A percentile compares a stretch with the other conserved stretches of the same genome.
These are phyloP conservation scores for Termitomyces heimii DNA, from an alignment of 768 basidiomycete species.

Conservation along the genomic window DNA sequence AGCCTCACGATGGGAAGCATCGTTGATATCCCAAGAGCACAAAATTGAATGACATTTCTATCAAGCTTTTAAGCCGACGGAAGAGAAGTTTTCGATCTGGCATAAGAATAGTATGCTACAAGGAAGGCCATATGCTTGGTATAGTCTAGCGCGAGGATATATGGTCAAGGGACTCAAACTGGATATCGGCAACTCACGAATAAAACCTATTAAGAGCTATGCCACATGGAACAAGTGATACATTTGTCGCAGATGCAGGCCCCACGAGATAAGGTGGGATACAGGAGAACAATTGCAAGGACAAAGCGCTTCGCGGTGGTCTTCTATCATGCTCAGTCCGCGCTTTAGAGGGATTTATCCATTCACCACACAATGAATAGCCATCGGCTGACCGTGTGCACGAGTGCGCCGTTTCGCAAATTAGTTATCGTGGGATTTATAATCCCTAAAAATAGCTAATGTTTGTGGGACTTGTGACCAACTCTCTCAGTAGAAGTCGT, in stretches of 20 bases:
- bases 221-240: slow-evolving; percentile 1
- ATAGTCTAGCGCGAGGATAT: neutral
- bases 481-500: too few relatives aligned
- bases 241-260: neutral
- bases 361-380: too few relatives aligned
- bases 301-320: neutral
- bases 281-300: neutral
- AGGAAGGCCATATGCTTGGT: slow-evolving; percentile 1
- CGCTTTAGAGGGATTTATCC: neutral
- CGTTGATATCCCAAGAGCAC: neutral
- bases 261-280: neutral
- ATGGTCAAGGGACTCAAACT: neutral
- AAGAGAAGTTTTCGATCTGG: neutral
- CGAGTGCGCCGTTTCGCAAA: too few relatives aligned
- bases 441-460: too few relatives aligned
- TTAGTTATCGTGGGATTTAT: too few relatives aligned
- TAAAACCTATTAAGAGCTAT: neutral
- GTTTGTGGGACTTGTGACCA: too few relatives aligned
- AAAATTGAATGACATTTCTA: neutral
- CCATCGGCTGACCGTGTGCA: too few relatives aligned
- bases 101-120: neutral
- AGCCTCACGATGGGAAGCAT: slow-evolving; percentile 1
- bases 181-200: slow-evolving; percentile 1
- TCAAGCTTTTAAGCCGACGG: neutral
- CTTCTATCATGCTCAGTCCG: neutral